Base-by-base conservation (phyloP, 441 rosid genomes). In the Erodium moschatum region DNA sequence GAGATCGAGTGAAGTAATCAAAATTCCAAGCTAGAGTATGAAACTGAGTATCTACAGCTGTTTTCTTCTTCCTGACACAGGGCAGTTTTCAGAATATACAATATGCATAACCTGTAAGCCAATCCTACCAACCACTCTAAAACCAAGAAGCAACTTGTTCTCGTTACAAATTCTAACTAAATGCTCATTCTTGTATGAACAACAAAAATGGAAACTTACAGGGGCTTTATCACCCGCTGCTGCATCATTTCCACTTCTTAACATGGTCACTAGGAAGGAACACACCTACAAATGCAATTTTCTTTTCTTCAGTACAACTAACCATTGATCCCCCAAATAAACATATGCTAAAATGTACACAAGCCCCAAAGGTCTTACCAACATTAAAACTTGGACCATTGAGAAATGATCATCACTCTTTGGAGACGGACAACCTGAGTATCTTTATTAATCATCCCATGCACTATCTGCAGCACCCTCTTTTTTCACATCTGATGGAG, bases 391-490 rank as follows among this genome's bases (percentile, higher is more conserved):
- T 69, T 10, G 40, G 52, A 62, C 64, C 56, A 62, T 67, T 5
- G 54, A 65, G 40, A 65, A 65, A 38, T 1, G 69, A 73, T 35
- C 76, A 6, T 15, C 56, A 18, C 40, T 56, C 62, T 68, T 64
- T n/a, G 27, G 27, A 24, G 27, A 24, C 1, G 27, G 27, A 24
- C 27, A 24, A 24, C 27, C 2, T 24, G 29, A 13, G 46, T 20
- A 11, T 16, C 27, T 31, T 62, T 13, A 13, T 66, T 58, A 77
- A 64, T 80, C 83, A 68, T 77, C 83, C 81, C 81, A 80, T 21
- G 79, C 83, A 54, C 83, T 74, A 72, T 80, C 83, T 21, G 83
- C 83, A 0, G 78, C 71, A 60, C 83, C 83, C 68, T 72, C 81
- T 19, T 67, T 64, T 65, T 70, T 74, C 31, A 65, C 67, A 44